These are phyloP conservation scores for Candolleomyces aberdarensis DNA, from an alignment of 768 basidiomycete species.

Conservation along the genomic window DNA sequence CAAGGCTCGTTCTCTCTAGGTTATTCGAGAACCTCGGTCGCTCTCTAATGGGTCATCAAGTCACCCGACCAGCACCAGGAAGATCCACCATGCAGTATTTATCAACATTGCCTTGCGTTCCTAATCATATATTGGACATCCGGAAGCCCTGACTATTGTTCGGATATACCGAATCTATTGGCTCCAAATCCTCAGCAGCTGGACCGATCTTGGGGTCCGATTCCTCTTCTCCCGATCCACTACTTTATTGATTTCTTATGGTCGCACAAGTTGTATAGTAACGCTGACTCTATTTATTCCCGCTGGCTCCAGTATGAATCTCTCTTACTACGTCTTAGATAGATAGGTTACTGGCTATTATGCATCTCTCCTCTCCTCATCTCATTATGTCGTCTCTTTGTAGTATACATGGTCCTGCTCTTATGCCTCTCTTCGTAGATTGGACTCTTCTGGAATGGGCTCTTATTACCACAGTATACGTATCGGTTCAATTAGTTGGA, in stretches of 20 bases:
- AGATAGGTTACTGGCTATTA: too few species aligned
- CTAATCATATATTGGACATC: neutral
- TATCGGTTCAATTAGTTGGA: too few species aligned
- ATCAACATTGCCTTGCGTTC: neutral
- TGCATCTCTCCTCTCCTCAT: neutral
- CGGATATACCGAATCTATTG: neutral
- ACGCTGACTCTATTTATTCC: too few species aligned
- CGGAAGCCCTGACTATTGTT: neutral
- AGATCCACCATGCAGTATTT: neutral
- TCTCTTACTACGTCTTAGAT: too few species aligned
- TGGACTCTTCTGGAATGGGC: too few species aligned
- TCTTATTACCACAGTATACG: too few species aligned
- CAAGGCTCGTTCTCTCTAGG: constrained; percentile 51
- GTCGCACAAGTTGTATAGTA: too few species aligned
- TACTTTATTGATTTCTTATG: neutral
- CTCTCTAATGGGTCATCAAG: constrained; percentile 24
- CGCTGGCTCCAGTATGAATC: too few species aligned
- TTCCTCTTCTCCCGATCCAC: too few species aligned
- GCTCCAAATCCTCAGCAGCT: neutral
- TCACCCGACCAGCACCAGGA: neutral
- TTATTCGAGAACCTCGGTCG: constrained; percentile 38
- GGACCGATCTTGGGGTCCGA: too few species aligned
- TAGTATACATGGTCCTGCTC: neutral
- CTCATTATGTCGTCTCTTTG: neutral
- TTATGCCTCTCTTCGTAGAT: too few species aligned